These are phyloP conservation scores for Arbutus unedo DNA, from an alignment of 148 eudicot species.

Conservation along the genomic window DNA sequence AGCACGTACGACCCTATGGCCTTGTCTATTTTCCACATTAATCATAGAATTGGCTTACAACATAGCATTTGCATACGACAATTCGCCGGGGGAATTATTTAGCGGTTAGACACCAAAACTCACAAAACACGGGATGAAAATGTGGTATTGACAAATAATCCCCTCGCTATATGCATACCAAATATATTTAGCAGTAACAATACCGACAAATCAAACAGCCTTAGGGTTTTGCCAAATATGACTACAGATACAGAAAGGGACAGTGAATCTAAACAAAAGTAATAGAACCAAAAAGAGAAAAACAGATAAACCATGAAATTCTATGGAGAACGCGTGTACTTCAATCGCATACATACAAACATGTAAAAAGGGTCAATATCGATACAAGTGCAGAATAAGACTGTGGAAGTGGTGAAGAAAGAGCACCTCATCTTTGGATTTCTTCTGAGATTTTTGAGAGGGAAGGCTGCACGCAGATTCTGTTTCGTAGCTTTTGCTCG, in stretches of 20 bases:
- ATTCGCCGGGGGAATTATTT: no score
- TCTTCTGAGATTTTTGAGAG: neutral
- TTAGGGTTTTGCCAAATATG: no score
- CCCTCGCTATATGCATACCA: no score
- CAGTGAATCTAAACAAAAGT: no score
- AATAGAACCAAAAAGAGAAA: neutral
- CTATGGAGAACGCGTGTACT: neutral
- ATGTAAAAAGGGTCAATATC: no score
- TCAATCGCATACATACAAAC: neutral
- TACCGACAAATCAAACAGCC: no score
- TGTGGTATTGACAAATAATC: no score
- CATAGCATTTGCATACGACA: no score
- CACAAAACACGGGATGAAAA: no score
- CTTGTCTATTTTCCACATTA: neutral
- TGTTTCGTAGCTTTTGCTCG: neutral
- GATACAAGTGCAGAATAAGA: neutral
- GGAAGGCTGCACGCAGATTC: neutral
- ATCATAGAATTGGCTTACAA: neutral
- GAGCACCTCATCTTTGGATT: slow-evolving; percentile 7
- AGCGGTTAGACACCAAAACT: no score
- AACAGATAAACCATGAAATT: neutral
- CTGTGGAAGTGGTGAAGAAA: neutral
- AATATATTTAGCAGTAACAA: no score
- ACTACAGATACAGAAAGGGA: no score
- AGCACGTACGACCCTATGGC: neutral